Evolutionary conservation across 208 protist genomes (phyloP).

Genomic region (Acanthamoeba royreba): DNA sequence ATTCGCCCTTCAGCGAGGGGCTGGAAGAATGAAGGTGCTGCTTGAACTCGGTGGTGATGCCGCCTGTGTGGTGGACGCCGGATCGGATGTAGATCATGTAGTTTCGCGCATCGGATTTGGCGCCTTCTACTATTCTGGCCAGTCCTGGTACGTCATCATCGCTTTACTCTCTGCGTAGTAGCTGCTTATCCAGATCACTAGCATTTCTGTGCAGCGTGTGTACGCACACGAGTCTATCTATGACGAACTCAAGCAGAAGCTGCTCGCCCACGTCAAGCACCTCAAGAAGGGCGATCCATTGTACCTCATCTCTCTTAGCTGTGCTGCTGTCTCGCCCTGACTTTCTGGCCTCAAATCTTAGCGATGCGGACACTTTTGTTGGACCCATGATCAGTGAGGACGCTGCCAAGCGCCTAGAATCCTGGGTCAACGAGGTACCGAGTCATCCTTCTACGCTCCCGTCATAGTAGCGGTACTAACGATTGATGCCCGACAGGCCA

Average conservation of each 20-base stretch:
- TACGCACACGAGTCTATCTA: conserved; percentile 63
- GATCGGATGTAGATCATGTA: neutral
- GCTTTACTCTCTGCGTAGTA: no score
- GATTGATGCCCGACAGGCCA: no score
- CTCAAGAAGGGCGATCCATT: conserved; percentile 35
- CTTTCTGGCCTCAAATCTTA: neutral
- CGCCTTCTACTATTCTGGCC: conserved; percentile 66
- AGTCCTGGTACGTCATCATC: conserved; percentile 1
- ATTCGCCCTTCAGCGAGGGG: neutral
- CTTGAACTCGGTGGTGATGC: conserved; percentile 58
- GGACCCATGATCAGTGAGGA: conserved; percentile 20
- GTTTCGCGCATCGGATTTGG: conserved; percentile 62
- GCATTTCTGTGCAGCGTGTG: conserved; percentile 55
- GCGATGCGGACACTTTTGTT: conserved; percentile 10
- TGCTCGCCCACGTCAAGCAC: conserved; percentile 17
- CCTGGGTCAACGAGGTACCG: conserved; percentile 21
- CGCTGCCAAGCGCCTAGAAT: neutral
- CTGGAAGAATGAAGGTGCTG: conserved; percentile 35
- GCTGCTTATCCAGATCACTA: neutral
- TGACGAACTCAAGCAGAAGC: conserved; percentile 48
- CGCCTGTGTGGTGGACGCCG: conserved; percentile 62
- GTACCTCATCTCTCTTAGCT: neutral
- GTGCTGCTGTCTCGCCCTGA: neutral
- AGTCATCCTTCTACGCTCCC: no score
- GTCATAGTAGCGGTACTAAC: no score